Base-by-base conservation (phyloP, 371 early-diverging fungal species). In the Mucor ambiguus region DNA sequence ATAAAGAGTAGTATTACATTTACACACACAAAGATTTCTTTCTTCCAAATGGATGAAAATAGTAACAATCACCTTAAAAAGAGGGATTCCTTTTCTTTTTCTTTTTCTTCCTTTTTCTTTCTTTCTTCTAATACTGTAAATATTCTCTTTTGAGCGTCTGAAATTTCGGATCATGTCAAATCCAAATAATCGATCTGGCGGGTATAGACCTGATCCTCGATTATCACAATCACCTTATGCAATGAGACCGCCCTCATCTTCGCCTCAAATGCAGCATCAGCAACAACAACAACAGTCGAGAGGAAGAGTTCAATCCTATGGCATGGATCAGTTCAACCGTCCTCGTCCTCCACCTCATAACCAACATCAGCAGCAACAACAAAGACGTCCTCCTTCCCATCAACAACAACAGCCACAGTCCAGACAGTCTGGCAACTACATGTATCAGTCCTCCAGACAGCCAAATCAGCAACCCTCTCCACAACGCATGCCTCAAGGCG, bases 131-230 rank as follows among this genome's bases (percentile, higher is more conserved):
- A 57, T 35, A 61, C 54, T 48, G 52, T 52, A 52, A 52, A 52
- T 52, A 61, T 35, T 35, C 37, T 12, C 52, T 68, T 57, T 28
- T 24, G 10, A 26, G 14, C 28, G 12, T 52, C 52, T 52, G 52
- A 52, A 28, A 52, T 28, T 52, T 24, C 52, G 18, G 28, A 46
- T 20, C 24, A 71, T 71, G 71, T 71, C 71, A 57, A 71, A 64
- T 52, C 70, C 64, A 4, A 66, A 71, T 56, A 66, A 60, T 37
- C 71, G 64, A 46, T 57, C 66, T 46, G 28, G 52, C 28, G 66
- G 62, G 24, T 70, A 71, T 38, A 37, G 63, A 67, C 32, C 64
- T 48, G 72, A 72, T 63, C 66, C 72, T 35, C 57, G 72, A 26
- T 30, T 68, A 37, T 64, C 72, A 11, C 64, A 71, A 49, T 60